Evolutionary conservation across 345 rosid species (phyloP), one percentile per base, ranked within the genome.

Genomic region (Camelina neglecta): DNA sequence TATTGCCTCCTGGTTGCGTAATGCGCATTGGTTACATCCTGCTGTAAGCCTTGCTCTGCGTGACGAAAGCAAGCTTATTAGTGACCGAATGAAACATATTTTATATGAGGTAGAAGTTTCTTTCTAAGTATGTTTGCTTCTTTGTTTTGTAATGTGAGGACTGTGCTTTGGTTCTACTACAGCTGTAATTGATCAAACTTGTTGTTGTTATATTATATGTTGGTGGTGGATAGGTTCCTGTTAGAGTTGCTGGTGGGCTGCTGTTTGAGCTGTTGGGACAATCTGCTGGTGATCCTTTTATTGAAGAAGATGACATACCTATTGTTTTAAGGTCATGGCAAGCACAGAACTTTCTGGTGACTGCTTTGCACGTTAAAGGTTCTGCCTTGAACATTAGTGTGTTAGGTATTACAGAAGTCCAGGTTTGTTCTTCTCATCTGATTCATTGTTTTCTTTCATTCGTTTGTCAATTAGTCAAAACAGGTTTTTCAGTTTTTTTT

Each of bases 241-340:
- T 85, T 0, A 86, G 87, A 77, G 88, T 85, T 56, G 86, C 82
- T 24, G 93, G 93, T 26, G 93, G 93, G 38, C 55, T 89, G 11
- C 75, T 89, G 75, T 89, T 89, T 81, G 93, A 89, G 86, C 75
- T 89, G 42, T 67, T 88, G 74, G 93, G 93, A 41, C 90, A 86
- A 74, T 89, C 93, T 9, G 86, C 81, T 1, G 90, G 90, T 55
- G 90, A 89, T 69, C 90, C 88, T 7, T 81, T 80, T 26, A 80
- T 71, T 0, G 69, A 86, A 69, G 89, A 89, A 68, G 93, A 86
- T 76, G 93, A 86, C 68, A 71, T 89, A 61, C 90, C 89, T 0
- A 65, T 86, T 50, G 93, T 89, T 48, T 71, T 89, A 33, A 76
- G 90, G 68, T 85, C 93, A 26, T 88, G 93, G 93, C 88, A 86